Conservation (phyloP, 2,329 filamentous ascomycete genomes). For the Helotiales sp. region DNA sequence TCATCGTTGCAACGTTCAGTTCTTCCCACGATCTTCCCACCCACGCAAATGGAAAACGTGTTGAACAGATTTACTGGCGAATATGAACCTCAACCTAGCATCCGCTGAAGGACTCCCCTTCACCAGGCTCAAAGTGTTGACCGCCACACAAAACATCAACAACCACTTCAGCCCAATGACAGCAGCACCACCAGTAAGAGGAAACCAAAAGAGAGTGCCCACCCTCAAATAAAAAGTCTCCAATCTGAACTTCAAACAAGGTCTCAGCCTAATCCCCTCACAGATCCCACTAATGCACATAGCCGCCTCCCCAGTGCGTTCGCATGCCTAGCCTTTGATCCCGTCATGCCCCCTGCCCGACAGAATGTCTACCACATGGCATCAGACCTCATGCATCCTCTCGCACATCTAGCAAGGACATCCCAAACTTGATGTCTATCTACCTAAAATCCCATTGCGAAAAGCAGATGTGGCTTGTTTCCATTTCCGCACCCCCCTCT, state of each 20-base stretch:
- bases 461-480: background rate
- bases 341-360: background rate
- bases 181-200: background rate
- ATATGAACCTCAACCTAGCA: background rate
- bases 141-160: background rate
- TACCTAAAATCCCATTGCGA: no score
- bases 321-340: no score
- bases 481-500: background rate
- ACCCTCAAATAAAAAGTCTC: slow-evolving; percentile 20
- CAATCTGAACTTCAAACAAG: slow-evolving; percentile 1
- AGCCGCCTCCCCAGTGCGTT: slow-evolving; percentile 15
- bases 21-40: no score
- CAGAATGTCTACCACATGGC: slow-evolving; percentile 13
- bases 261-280: slow-evolving; percentile 1
- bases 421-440: background rate
- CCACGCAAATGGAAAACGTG: background rate
- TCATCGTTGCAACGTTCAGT: no score
- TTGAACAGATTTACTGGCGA: background rate
- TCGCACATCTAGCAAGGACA: background rate
- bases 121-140: background rate
- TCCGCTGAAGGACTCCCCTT: no score
- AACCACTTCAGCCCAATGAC: background rate
- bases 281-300: slow-evolving; percentile 15
- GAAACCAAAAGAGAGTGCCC: background rate
- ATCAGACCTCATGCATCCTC: background rate